phyloP scores from a whole-genome alignment of 2,329 filamentous ascomycete species.

The Dactylonectria macrodidyma region DNA sequence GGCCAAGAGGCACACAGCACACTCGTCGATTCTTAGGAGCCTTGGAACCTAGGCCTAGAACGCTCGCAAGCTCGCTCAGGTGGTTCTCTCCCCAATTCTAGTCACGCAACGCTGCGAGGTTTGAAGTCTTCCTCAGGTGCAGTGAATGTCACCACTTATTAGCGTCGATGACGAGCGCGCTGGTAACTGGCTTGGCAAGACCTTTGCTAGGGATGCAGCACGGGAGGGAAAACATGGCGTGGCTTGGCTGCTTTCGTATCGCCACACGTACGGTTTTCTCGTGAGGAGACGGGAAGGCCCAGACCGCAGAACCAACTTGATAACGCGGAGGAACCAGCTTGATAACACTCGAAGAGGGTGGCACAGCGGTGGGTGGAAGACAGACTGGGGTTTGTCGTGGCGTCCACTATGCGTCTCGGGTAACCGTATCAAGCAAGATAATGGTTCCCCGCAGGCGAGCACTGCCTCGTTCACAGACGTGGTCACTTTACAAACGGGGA shows the following conservation, averaged over 20 bases:
- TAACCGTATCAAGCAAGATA: constrained; percentile 6
- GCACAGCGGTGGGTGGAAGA: not conserved
- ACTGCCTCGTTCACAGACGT: not conserved
- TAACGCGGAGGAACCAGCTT: not conserved
- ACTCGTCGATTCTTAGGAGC: constrained; percentile 3
- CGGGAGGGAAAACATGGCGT: not conserved
- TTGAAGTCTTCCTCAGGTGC: constrained; percentile 6
- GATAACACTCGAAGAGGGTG: constrained; percentile 1
- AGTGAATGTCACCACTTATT: constrained; percentile 37
- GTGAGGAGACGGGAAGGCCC: not conserved
- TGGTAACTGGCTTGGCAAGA: constrained; percentile 32
- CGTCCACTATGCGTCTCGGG: not conserved
- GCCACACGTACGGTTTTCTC: not conserved
- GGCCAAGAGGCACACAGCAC: constrained; percentile 18
- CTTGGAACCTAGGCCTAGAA: constrained; percentile 8
- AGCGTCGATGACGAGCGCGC: constrained; percentile 35
- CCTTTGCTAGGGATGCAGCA: not conserved
- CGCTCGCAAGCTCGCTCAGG: constrained; percentile 6
- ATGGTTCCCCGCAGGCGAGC: constrained; percentile 1
- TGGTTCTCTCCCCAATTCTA: constrained; percentile 12
- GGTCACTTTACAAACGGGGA: not conserved
- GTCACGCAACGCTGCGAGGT: constrained; percentile 15
- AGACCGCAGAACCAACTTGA: not conserved
- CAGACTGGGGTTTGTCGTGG: not conserved
- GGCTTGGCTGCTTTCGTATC: not conserved